phyloP scores from a whole-genome alignment of 2,329 filamentous ascomycete species.

The Phoma sp. region DNA sequence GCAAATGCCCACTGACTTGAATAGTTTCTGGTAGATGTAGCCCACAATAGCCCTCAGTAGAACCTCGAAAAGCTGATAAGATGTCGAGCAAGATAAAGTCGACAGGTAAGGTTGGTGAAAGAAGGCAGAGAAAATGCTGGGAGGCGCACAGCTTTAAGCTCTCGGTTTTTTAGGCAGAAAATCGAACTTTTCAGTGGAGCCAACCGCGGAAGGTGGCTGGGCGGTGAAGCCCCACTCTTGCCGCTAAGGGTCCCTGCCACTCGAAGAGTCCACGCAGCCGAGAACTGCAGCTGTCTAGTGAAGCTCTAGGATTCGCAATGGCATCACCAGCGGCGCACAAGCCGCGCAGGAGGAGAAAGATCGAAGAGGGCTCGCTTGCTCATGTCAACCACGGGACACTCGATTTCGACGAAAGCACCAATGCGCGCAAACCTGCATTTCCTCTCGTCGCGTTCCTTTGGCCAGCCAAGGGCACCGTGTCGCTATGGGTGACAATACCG shows the following conservation, averaged over 20 bases:
- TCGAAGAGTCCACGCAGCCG: constrained; percentile 2
- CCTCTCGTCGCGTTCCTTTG: constrained; percentile 93
- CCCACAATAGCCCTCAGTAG: constrained; percentile 46
- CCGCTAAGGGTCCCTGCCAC: constrained; percentile 7
- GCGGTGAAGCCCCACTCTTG: constrained; percentile 10
- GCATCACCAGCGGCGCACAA: constrained; percentile 46
- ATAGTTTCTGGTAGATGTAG: constrained; percentile 41
- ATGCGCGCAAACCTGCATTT: constrained; percentile 70
- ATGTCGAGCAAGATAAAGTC: constrained; percentile 12
- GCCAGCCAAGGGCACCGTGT: constrained; percentile 81
- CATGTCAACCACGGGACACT: constrained; percentile 52
- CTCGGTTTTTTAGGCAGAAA: neutral
- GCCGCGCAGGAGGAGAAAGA: constrained; percentile 53
- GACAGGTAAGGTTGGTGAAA: constrained; percentile 14
- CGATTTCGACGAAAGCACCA: constrained; percentile 52
- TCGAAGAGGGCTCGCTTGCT: constrained; percentile 48
- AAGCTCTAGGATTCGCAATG: constrained; percentile 29
- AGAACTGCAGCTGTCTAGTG: constrained; percentile 2
- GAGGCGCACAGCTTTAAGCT: constrained; percentile 21
- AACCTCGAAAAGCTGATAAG: constrained; percentile 34
- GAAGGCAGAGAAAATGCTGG: constrained; percentile 13
- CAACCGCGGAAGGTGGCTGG: constrained; percentile 1
- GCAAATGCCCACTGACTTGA: constrained; percentile 51
- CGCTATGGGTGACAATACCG: constrained; percentile 91
- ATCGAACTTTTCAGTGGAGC: constrained; percentile 9